Evolutionary conservation across 768 basidiomycete species (phyloP).

Genomic region (Suillus occidentalis): DNA sequence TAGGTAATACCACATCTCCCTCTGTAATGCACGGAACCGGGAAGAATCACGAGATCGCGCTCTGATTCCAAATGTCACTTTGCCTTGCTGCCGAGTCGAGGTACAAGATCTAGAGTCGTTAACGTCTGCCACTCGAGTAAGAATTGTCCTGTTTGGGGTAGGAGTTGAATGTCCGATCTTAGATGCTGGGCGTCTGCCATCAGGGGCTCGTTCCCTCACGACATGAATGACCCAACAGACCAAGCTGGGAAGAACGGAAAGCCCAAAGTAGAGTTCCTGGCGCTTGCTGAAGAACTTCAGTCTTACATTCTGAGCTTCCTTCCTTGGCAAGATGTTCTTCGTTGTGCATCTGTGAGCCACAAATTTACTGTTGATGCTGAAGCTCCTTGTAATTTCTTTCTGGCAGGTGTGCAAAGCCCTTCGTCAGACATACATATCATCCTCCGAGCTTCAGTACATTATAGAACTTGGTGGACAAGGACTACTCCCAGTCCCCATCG

Average conservation of each 20-base stretch:
- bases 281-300: conserved; percentile 1
- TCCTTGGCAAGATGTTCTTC: neutral
- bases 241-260: neutral
- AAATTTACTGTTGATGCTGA: neutral
- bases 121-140: neutral
- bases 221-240: neutral
- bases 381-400: neutral
- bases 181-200: neutral
- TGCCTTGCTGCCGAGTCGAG: neutral
- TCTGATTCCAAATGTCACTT: neutral
- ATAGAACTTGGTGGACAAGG: conserved; percentile 2
- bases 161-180: neutral
- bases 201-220: neutral
- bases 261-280: neutral
- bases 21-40: neutral
- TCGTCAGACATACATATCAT: neutral
- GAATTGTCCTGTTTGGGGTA: neutral
- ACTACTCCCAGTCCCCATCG: neutral
- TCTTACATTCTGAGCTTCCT: neutral
- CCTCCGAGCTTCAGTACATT: conserved; percentile 1
- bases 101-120: neutral
- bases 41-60: neutral
- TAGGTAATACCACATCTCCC: neutral
- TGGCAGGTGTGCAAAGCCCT: neutral
- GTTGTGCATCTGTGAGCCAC: neutral